A percentile compares a stretch with the other conserved stretches of the same genome.
These are phyloP conservation scores for Albugo candida DNA, from an alignment of 352 stramenopile species.

Conservation along the genomic window DNA sequence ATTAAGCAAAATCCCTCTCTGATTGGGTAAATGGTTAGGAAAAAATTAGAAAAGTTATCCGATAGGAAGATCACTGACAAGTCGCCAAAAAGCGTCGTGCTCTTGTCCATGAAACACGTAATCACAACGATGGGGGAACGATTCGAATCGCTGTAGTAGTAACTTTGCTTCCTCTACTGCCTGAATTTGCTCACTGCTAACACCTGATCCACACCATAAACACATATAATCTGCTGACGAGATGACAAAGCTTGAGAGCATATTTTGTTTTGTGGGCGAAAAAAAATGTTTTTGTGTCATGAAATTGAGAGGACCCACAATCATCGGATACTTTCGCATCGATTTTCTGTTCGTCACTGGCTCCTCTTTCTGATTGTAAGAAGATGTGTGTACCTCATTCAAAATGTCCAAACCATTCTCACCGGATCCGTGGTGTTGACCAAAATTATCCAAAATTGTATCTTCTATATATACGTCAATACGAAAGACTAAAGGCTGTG, in stretches of 20 bases:
- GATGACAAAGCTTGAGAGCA: conserved; percentile 45
- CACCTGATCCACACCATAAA: conserved; percentile 55
- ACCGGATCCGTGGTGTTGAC: neutral
- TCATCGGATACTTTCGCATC: conserved; percentile 22
- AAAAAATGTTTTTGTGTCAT: conserved; percentile 33
- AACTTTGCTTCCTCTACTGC: conserved; percentile 32
- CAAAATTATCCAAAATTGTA: conserved; percentile 2
- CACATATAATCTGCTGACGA: conserved; percentile 55
- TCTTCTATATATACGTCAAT: conserved; percentile 24
- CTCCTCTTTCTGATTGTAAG: conserved; percentile 4
- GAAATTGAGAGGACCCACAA: conserved; percentile 30
- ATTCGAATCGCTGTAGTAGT: conserved; percentile 55
- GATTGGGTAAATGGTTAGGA: too few relatives aligned
- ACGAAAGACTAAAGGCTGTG: conserved; percentile 33
- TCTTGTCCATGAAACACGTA: conserved; percentile 51
- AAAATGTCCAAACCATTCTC: neutral
- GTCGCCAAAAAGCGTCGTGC: conserved; percentile 40
- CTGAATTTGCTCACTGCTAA: conserved; percentile 26
- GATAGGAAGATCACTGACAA: conserved; percentile 11
- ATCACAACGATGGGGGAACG: conserved; percentile 52
- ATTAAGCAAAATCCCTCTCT: too few relatives aligned
- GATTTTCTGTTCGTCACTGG: conserved; percentile 1
- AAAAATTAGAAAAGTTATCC: too few relatives aligned
- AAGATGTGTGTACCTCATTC: neutral
- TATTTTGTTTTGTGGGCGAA: conserved; percentile 29